Evolutionary conservation across 257 asterid genomes (phyloP).

Genomic region (Solanum peruvianum): DNA sequence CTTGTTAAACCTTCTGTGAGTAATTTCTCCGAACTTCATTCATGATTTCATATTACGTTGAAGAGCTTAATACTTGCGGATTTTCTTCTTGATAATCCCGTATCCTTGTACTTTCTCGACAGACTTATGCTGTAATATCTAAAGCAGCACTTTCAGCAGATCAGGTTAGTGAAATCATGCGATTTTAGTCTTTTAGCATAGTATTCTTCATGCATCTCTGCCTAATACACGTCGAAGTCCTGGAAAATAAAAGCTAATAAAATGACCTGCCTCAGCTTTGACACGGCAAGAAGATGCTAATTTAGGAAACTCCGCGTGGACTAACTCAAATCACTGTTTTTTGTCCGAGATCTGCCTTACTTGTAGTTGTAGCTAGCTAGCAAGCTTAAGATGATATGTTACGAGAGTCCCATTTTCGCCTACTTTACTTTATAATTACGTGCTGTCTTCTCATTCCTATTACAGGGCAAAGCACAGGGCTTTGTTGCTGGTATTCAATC

Average conservation of each 20-base stretch:
- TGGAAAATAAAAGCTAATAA: neutral
- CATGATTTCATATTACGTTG: neutral
- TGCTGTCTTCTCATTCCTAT: neutral
- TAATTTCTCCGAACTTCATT: neutral
- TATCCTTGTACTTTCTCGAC: neutral
- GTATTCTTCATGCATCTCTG: neutral
- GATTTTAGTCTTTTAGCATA: neutral
- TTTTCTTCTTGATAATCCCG: neutral
- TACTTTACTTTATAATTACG: neutral
- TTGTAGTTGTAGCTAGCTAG: neutral
- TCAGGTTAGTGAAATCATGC: conserved; percentile 41
- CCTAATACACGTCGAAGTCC: neutral
- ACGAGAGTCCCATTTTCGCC: neutral
- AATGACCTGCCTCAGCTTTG: neutral
- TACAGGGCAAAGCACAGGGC: conserved; percentile 90
- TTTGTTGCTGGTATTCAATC: conserved; percentile 78
- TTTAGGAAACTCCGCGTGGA: neutral
- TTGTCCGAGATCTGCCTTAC: neutral
- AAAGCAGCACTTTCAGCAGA: conserved; percentile 55
- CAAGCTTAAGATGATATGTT: neutral
- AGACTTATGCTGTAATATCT: conserved; percentile 87
- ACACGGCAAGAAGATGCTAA: neutral
- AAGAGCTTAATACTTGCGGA: neutral
- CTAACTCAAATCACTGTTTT: neutral
- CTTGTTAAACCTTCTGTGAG: conserved; percentile 94